Base-by-base conservation (phyloP, 2,329 filamentous ascomycete genomes). In the Arthrobotrys musiformis region DNA sequence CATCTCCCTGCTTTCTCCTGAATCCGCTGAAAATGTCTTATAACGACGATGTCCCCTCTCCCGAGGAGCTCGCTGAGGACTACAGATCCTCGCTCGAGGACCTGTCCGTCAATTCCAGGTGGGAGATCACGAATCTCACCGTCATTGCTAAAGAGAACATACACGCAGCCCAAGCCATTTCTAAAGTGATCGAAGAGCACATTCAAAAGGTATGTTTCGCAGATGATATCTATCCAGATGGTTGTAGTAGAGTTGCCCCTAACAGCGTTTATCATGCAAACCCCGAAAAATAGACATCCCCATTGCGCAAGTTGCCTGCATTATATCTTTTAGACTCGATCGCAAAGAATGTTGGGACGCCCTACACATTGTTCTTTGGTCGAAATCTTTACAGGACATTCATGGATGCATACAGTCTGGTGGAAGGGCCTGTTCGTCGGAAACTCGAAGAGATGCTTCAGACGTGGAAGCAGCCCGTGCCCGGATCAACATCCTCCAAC, bases 131-230 rank as follows among this genome's bases (percentile, higher is more conserved):
- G 87, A 98, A 96, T 85, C 85, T 99, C 85, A 99, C 95, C 79
- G 90, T 97, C 83, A 98, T 99, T 85, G 95, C 95, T 76, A 93
- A 96, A 84, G 95, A 99, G 84, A 97, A 97, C 82, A 97, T 94
- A 80, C 93, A 97, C 84, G 92, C 97, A 86, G 95, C 95, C 37
- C 89, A 96, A 84, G 93, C 92, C 79, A 98, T 99, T 81, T 94
- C 95, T 17, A 90, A 93, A 82, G 93, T 93, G 58, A 86, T 99
- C 81, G 92, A 97, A 83, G 92, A 94, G 79, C 95, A 99, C 82
- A 97, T 99, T 84, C 91, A 93, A 84, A 92, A 92, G 88, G 95
- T 97, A 92, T 88, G 93, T 63, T 22, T 64, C 70, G 19, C 28
- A n/a, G 54, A 17, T 26, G 15, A 26, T 63, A 42, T 30, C 17